Evolutionary conservation across 148 eudicot species (phyloP), one percentile per base, ranked within the genome.

Genomic region (Diospyros kaki): DNA sequence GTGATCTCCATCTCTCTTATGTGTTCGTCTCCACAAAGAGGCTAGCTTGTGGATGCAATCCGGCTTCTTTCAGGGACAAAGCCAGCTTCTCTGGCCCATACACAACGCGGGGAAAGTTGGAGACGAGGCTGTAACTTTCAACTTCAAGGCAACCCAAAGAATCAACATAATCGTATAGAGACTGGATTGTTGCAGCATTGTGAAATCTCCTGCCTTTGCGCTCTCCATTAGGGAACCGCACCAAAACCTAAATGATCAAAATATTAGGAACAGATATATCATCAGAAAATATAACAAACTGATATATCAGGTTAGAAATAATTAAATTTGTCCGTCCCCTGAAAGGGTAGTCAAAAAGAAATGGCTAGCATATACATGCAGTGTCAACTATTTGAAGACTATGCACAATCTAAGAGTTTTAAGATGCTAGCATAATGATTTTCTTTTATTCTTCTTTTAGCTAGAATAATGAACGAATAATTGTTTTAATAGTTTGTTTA

Each of bases 31-130:
- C 97, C 81, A 95, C 93, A 66, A 95, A 95, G 53, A 95, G 97
- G 80, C 99, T 90, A 69, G 93, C 97, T 75, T 90, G 99, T 68
- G 99, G 97, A 83, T 95, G 99, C 66, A 93, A 84, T 62, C 97
- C 96, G 9, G 96, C 93, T 80, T 95, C 97, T 88, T 89, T 86
- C 76, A 95, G 75, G 59, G 94, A 83, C 78, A 88, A 66, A 11
- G 87, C 73, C 48, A 79, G 87, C 83, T 90, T 95, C 62, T 95
- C 97, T 40, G 82, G 71, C 28, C 96, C 94, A 75, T 89, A 95
- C 9, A 95, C 87, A 38, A 89, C 84, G 43, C 99, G 91, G 40
- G 99, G 99, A 74, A 95, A 95, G 80, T 89, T 95, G 75, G 99
- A 90, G 53, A 90, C 89, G 28, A 95, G 97, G 68, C 85, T 87